Base-by-base conservation (phyloP, 1,284 basidiomycete species). In the Cutaneotrichosporon cyanovorans region DNA sequence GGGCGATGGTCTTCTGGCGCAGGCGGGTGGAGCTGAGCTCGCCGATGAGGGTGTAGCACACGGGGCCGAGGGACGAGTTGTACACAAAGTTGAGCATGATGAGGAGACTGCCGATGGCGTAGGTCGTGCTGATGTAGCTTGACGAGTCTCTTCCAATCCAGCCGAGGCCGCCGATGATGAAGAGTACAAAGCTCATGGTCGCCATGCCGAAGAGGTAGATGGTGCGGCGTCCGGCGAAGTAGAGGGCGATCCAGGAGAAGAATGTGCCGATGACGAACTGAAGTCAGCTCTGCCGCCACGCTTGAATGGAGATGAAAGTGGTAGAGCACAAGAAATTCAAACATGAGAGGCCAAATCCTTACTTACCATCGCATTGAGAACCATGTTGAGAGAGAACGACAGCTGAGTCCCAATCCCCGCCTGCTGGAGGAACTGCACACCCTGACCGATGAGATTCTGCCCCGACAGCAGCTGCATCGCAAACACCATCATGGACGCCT, bases 1-100 rank as follows among this genome's bases (percentile, higher is more conserved):
- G 67, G 1, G 68, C 75, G 56, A 76, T 68, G 1, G 75, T 69
- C 60, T 76, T 76, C 21, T 49, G 42, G 34, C 51, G 42, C 2
- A 73, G 58, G 15, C 69, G 61, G 5, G 68, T 71, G n/a, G 68
- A 66, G 0, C 60, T 53, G 23, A 72, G 54, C 40, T 73, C 72
- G 21, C 65, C 61, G 12, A 51, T 43, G 32, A 51, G 20, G 2
- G 41, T 38, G 49, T 49, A 45, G 34, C 56, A 61, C n/a, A 59
- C 47, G 33, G 59, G 59, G 18, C 59, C 59, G 18, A 61, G 46
- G 4, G 47, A 39, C 5, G 41, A 38, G 46, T 48, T 48, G 41
- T 48, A 43, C 34, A 50, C 37, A 21, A 61, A 46, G 44, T 61
- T 57, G 40, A 62, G 56, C 36, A 50, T 31, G 14, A 60, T 44